A percentile compares a stretch with the other conserved stretches of the same genome.
These are phyloP conservation scores for Mucor piriformis DNA, from an alignment of 371 early-diverging fungal species.

Conservation along the genomic window DNA sequence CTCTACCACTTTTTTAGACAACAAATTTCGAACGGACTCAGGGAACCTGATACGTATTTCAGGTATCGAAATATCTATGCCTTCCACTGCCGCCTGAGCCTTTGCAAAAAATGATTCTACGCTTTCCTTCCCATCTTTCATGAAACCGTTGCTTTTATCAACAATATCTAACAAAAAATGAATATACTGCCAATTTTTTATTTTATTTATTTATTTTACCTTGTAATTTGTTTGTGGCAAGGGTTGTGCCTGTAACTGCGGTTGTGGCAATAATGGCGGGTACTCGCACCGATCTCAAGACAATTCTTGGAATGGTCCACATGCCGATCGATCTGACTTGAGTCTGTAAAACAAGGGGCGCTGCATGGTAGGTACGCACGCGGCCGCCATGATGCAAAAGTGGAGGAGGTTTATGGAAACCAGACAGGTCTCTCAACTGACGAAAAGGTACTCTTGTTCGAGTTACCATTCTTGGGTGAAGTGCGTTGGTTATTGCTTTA, in stretches of 20 bases:
- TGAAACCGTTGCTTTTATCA: constrained; percentile 29
- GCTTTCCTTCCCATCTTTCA: constrained; percentile 28
- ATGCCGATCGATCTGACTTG: constrained; percentile 38
- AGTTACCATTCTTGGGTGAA: not conserved
- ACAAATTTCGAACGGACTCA: constrained; percentile 33
- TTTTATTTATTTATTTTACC: constrained; percentile 24
- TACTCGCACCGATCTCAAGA: constrained; percentile 34
- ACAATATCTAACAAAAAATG: constrained; percentile 37
- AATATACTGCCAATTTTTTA: too few relatives aligned
- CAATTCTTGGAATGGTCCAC: constrained; percentile 32
- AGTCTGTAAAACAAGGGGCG: constrained; percentile 24
- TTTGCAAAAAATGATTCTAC: constrained; percentile 26
- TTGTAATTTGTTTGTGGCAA: constrained; percentile 49
- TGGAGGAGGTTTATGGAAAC: constrained; percentile 12
- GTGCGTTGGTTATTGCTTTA: not conserved
- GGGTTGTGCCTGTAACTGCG: constrained; percentile 41
- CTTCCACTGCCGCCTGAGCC: constrained; percentile 31
- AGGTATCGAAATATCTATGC: constrained; percentile 43
- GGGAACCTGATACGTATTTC: constrained; percentile 44
- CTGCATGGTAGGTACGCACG: constrained; percentile 34
- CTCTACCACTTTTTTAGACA: constrained; percentile 16
- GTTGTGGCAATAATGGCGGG: constrained; percentile 46
- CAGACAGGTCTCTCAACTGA: constrained; percentile 1
- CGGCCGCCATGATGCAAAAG: constrained; percentile 33
- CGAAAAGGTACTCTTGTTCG: not conserved